Percentiles rank a stretch among this genome's conserved stretches.
These are phyloP conservation scores for Trichophaea hybrida DNA, from an alignment of 2,329 filamentous ascomycete species.

Conservation along the genomic window DNA sequence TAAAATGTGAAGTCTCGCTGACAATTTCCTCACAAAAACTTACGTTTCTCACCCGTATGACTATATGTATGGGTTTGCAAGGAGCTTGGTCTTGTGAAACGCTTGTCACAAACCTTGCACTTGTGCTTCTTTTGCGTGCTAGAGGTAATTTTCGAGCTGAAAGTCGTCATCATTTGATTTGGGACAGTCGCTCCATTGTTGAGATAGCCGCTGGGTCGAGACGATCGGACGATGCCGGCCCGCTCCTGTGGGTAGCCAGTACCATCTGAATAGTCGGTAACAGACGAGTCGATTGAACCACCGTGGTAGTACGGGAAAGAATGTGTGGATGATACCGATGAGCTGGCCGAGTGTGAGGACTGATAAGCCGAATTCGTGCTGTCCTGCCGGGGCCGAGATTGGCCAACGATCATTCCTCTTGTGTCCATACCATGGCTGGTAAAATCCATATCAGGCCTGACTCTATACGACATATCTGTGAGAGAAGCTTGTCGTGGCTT, in stretches of 20 bases:
- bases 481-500: slow-evolving; percentile 44
- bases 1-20: slow-evolving; percentile 7
- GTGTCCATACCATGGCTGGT: slow-evolving; percentile 56
- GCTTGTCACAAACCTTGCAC: slow-evolving; percentile 97
- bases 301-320: slow-evolving; percentile 67
- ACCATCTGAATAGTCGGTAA: slow-evolving; percentile 77
- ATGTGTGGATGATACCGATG: slow-evolving; percentile 72
- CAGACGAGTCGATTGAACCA: slow-evolving; percentile 66
- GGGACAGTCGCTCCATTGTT: slow-evolving; percentile 63
- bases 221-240: slow-evolving; percentile 26
- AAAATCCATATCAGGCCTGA: slow-evolving; percentile 2
- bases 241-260: slow-evolving; percentile 32
- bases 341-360: slow-evolving; percentile 66
- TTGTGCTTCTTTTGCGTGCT: slow-evolving; percentile 99
- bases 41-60: slow-evolving; percentile 96
- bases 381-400: slow-evolving; percentile 82
- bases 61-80: slow-evolving; percentile 97
- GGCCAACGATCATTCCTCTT: slow-evolving; percentile 90
- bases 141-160: slow-evolving; percentile 89
- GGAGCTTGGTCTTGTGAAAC: slow-evolving; percentile 87
- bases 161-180: slow-evolving; percentile 96
- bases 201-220: slow-evolving; percentile 4
- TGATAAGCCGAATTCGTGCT: slow-evolving; percentile 57
- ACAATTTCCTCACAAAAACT: slow-evolving; percentile 34
- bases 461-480: slow-evolving; percentile 47